phyloP scores from a whole-genome alignment of 2,329 filamentous ascomycete genomes.

The Fonsecaea pugnacius region DNA sequence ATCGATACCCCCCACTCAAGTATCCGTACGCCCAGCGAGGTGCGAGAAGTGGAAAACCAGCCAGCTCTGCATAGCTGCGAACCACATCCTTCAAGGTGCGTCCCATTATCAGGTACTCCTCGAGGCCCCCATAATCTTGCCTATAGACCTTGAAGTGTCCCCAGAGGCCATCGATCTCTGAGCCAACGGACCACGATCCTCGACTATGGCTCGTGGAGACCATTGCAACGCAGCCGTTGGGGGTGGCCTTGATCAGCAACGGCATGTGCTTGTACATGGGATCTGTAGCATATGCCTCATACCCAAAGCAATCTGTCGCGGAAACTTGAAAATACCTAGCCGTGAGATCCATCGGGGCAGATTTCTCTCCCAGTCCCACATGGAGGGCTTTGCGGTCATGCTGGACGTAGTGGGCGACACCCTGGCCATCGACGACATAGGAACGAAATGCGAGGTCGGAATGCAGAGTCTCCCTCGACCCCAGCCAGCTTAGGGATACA shows the following conservation, averaged over 20 bases:
- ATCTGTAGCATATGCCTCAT: conserved; percentile 72
- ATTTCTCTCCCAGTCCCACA: conserved; percentile 73
- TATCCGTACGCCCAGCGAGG: conserved; percentile 76
- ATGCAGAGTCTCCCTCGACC: conserved; percentile 60
- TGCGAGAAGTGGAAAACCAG: conserved; percentile 69
- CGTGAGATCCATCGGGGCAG: conserved; percentile 72
- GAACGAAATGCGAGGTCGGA: conserved; percentile 68
- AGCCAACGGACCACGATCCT: conserved; percentile 68
- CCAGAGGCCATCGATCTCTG: conserved; percentile 77
- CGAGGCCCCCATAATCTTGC: conserved; percentile 72
- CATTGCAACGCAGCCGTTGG: conserved; percentile 66
- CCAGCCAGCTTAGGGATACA: conserved; percentile 60
- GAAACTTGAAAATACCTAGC: conserved; percentile 69
- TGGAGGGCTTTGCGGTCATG: conserved; percentile 68
- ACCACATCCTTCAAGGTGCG: conserved; percentile 70
- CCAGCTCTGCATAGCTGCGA: conserved; percentile 67
- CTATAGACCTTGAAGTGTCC: conserved; percentile 74
- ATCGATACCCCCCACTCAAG: conserved; percentile 69
- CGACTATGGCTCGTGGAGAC: conserved; percentile 70
- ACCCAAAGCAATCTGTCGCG: conserved; percentile 73
- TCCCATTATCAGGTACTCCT: conserved; percentile 72
- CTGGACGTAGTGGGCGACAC: conserved; percentile 67
- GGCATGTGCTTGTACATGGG: conserved; percentile 78
- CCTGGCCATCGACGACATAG: conserved; percentile 65
- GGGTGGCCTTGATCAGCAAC: conserved; percentile 69